Evolutionary conservation across 1,284 basidiomycete species (phyloP).

Genomic region (Trichosporon faecale): DNA sequence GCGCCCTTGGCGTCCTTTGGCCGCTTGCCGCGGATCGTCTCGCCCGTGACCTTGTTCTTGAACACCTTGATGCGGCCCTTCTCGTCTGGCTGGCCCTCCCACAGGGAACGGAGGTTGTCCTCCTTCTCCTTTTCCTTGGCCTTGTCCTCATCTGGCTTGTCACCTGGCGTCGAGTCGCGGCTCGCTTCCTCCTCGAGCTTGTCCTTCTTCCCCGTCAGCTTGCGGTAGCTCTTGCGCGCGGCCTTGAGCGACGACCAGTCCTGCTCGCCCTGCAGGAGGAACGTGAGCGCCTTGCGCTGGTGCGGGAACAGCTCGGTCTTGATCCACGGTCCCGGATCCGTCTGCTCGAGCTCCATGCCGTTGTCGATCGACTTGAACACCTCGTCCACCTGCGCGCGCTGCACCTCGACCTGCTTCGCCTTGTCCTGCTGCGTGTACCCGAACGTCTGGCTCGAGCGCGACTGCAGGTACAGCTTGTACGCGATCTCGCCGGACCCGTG

Average conservation of each 20-base stretch:
- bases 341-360: conserved; percentile 81
- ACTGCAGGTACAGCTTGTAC: conserved; percentile 23
- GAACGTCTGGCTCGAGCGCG: conserved; percentile 24
- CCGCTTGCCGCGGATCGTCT: conserved; percentile 60
- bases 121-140: conserved; percentile 26
- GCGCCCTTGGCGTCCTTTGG: conserved; percentile 80
- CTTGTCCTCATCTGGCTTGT: conserved; percentile 17
- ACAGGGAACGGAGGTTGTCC: conserved; percentile 41
- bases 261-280: conserved; percentile 85
- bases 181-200: conserved; percentile 24
- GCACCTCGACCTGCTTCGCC: conserved; percentile 81
- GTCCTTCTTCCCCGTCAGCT: conserved; percentile 30
- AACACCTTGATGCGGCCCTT: conserved; percentile 65
- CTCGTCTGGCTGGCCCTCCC: conserved; percentile 42
- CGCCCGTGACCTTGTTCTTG: conserved; percentile 82
- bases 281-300: conserved; percentile 96
- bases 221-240: conserved; percentile 38
- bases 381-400: conserved; percentile 88
- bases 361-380: conserved; percentile 83
- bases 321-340: conserved; percentile 80
- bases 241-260: conserved; percentile 45
- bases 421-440: conserved; percentile 53
- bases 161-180: conserved; percentile 18
- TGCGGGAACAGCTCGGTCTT: conserved; percentile 91
- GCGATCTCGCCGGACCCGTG: conserved; percentile 58